Base-by-base conservation (phyloP, 2,329 filamentous ascomycete genomes). In the Fusarium kyushuense region DNA sequence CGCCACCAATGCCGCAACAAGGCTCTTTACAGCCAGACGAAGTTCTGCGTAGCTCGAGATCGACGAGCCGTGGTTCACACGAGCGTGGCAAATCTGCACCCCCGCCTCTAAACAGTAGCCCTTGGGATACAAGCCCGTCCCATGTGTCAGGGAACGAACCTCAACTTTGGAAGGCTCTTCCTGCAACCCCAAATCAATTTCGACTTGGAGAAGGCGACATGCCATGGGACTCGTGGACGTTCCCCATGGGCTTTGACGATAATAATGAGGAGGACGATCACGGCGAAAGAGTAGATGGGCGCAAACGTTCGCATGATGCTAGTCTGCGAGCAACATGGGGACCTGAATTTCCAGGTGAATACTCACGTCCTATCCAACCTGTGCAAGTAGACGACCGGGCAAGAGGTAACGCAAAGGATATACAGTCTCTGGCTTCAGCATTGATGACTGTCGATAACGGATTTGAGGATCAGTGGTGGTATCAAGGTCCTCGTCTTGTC, bases 391-490 rank as follows among this genome's bases (percentile, higher is more conserved):
- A 83, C 41, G 78, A 80, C 1, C 65, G 60, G 14, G 68, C 71
- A 4, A 56, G 58, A 38, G 67, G 68, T 7, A 71, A 67, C 29
- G 66, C 72, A 9, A 66, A 65, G 23, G 82, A 86, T 43, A 80
- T 86, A 5, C 83, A 83, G 55, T 79, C 82, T 1, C 76, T 87
- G 6, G 84, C 84, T 12, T 80, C 81, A 6, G 85, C 85, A 36
- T 81, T 87, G 80, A 82, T 87, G 77, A 87, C 85, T 4, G 82
- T 87, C 5, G 85, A 87, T 70, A 87, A 86, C 67, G 85, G 85
- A 4, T 87, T 87, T 66, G 85, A 87, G 76, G 82, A 84, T 63
- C 84, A 87, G 73, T 86, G 84, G 84, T 87, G 85, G 84, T 82
- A 86, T 67, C 83, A 84, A 63, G 84, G 84, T 2, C 55, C 75